phyloP scores from a whole-genome alignment of 116 monocot genomes.

The Papilionanthe hybrid region DNA sequence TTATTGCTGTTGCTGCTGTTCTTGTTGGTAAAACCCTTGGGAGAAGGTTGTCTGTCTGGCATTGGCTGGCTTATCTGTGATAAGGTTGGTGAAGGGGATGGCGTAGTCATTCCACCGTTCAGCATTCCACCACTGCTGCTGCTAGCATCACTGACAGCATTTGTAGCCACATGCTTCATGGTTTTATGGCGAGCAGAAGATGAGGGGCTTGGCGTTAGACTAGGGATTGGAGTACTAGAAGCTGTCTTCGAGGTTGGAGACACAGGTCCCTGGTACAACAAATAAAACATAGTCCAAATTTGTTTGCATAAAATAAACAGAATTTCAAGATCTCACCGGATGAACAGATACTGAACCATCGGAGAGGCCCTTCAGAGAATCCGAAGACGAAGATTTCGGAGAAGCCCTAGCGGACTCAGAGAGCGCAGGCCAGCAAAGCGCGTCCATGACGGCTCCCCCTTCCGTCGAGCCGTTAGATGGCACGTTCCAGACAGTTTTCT shows the following conservation, averaged over 20 bases:
- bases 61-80: background rate
- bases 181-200: slow-evolving; percentile 1
- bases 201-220: background rate
- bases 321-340: slow-evolving; percentile 22
- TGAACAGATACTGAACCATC: slow-evolving; percentile 22
- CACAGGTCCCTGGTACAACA: slow-evolving; percentile 18
- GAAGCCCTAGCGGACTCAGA: slow-evolving; percentile 45
- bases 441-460: slow-evolving; percentile 40
- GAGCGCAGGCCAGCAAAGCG: slow-evolving; percentile 49
- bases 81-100: background rate
- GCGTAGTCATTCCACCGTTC: background rate
- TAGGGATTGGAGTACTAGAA: background rate
- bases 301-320: background rate
- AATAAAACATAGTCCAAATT: background rate
- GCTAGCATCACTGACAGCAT: background rate
- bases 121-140: background rate
- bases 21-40: slow-evolving; percentile 1
- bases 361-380: slow-evolving; percentile 31
- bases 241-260: slow-evolving; percentile 25
- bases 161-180: slow-evolving; percentile 1
- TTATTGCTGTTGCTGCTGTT: background rate
- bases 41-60: slow-evolving; percentile 1
- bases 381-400: slow-evolving; percentile 34
- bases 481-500: slow-evolving; percentile 53
- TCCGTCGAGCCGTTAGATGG: slow-evolving; percentile 30